Evolutionary conservation across 352 stramenopile genomes (phyloP).

Genomic region (Globisporangium canariense): DNA sequence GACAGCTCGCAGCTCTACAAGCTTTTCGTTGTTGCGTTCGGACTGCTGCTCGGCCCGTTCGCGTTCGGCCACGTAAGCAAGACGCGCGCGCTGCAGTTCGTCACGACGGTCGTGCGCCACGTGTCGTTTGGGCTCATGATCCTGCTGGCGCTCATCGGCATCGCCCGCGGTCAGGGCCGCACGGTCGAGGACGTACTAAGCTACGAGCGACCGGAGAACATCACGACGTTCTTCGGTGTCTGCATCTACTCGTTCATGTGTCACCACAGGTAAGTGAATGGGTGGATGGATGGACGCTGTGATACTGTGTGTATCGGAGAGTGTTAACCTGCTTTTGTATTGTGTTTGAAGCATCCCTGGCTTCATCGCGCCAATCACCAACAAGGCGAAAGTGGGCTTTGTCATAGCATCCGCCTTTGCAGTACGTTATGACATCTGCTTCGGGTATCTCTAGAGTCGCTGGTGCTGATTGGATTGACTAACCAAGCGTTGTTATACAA

Average conservation of each 20-base stretch:
- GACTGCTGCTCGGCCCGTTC: conserved; percentile 69
- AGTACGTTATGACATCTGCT: conserved; percentile 26
- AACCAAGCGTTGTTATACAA: background rate
- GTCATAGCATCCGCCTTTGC: conserved; percentile 68
- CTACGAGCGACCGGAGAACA: conserved; percentile 68
- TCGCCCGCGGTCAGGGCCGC: conserved; percentile 60
- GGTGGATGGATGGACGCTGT: background rate
- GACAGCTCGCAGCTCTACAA: conserved; percentile 82
- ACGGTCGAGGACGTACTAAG: conserved; percentile 58
- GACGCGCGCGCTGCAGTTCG: conserved; percentile 71
- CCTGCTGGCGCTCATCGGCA: conserved; percentile 63
- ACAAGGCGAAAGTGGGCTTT: conserved; percentile 72
- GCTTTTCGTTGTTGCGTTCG: conserved; percentile 77
- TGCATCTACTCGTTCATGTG: conserved; percentile 92
- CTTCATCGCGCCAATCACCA: conserved; percentile 74
- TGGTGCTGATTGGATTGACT: background rate
- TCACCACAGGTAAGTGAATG: conserved; percentile 68
- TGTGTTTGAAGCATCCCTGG: conserved; percentile 57
- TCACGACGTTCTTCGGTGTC: conserved; percentile 83
- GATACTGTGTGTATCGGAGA: conserved; percentile 1
- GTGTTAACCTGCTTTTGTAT: background rate
- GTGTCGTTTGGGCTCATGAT: conserved; percentile 86
- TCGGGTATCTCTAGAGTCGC: background rate
- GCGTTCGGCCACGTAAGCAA: conserved; percentile 83
- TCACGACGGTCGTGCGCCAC: conserved; percentile 81